Evolutionary conservation across 2,329 filamentous ascomycete species (phyloP).

Genomic region (Cadophora luteo-olivacea): DNA sequence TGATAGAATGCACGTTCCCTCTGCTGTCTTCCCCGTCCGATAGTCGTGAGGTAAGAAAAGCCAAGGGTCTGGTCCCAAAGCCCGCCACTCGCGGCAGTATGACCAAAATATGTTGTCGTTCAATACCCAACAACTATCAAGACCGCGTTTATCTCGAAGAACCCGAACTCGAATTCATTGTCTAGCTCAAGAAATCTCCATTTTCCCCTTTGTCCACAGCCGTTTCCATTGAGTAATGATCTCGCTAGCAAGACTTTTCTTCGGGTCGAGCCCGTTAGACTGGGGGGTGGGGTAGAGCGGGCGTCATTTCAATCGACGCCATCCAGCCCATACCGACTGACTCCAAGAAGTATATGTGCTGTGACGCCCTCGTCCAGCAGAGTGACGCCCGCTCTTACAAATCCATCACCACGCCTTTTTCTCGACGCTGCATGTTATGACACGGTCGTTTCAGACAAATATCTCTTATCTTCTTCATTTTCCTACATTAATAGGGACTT

Average conservation of each 20-base stretch:
- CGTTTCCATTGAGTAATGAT: slow-evolving; percentile 23
- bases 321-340: slow-evolving; percentile 4
- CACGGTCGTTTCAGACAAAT: slow-evolving; percentile 1
- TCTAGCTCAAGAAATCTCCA: slow-evolving; percentile 13
- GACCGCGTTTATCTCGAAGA: neutral
- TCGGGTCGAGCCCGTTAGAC: slow-evolving; percentile 16
- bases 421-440: slow-evolving; percentile 17
- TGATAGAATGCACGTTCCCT: slow-evolving; percentile 22
- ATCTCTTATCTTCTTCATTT: slow-evolving; percentile 2
- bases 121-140: neutral
- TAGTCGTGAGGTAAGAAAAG: slow-evolving; percentile 5
- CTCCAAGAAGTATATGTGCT: slow-evolving; percentile 24
- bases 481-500: slow-evolving; percentile 4
- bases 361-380: slow-evolving; percentile 24
- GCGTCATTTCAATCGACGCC: slow-evolving; percentile 22
- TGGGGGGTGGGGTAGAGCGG: slow-evolving; percentile 4
- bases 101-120: slow-evolving; percentile 4
- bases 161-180: neutral
- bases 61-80: slow-evolving; percentile 1
- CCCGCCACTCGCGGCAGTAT: neutral
- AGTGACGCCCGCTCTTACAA: slow-evolving; percentile 23
- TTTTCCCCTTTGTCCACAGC: neutral
- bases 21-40: slow-evolving; percentile 4
- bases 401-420: slow-evolving; percentile 15
- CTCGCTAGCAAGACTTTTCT: slow-evolving; percentile 18